A percentile compares a stretch with the other conserved stretches of the same genome.
These are phyloP conservation scores for Fragilariopsis cylindrus DNA, from an alignment of 108 stramenopile genomes.

Conservation along the genomic window DNA sequence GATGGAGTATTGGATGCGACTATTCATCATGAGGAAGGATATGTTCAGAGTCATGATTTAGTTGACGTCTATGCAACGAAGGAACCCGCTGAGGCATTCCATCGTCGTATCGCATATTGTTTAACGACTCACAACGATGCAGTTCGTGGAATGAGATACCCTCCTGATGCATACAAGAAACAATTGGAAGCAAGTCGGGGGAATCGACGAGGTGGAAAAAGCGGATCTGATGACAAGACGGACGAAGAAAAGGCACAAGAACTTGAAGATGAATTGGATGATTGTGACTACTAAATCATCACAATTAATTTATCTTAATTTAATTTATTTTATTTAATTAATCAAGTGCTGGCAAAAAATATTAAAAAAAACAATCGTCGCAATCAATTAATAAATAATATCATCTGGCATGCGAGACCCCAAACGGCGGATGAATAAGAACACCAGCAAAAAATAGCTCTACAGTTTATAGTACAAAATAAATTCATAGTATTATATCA, in stretches of 20 bases:
- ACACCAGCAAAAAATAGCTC: too few species aligned
- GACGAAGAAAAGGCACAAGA: conserved; percentile 90
- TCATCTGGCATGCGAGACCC: too few species aligned
- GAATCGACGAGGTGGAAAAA: conserved; percentile 56
- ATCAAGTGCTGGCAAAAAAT: background rate
- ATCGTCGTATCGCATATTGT: conserved; percentile 97
- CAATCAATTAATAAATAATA: too few species aligned
- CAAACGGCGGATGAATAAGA: too few species aligned
- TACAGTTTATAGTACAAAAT: too few species aligned
- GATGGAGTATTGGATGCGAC: conserved; percentile 99
- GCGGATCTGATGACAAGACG: conserved; percentile 76
- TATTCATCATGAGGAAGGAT: conserved; percentile 93
- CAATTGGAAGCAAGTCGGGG: conserved; percentile 85
- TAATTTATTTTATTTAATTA: background rate
- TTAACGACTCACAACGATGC: conserved; percentile 99
- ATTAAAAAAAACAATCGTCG: too few species aligned
- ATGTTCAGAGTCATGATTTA: conserved; percentile 89
- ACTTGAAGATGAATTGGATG: conserved; percentile 84
- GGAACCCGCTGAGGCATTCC: conserved; percentile 97
- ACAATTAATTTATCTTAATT: background rate
- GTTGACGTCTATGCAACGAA: conserved; percentile 96
- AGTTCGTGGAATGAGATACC: conserved; percentile 95
- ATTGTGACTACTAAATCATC: conserved; percentile 53
- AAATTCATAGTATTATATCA: too few species aligned
- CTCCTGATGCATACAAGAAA: conserved; percentile 93